Conservation (phyloP, 1,284 basidiomycete species). For the Apiotrichum sp. region DNA sequence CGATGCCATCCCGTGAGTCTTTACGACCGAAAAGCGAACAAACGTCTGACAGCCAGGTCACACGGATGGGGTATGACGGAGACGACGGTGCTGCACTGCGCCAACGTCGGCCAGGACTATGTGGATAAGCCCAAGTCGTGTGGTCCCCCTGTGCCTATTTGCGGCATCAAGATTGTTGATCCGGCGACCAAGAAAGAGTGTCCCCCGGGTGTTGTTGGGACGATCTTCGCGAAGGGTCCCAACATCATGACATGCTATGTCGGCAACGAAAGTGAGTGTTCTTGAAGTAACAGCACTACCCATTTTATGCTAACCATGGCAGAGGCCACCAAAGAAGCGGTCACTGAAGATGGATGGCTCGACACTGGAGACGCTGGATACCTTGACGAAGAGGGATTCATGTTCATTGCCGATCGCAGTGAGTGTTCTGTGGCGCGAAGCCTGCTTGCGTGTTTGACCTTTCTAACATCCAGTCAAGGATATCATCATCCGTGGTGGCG, state of each 20-base stretch:
- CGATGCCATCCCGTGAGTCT: conserved; percentile 12
- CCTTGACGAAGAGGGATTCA: conserved; percentile 34
- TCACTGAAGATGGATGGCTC: conserved; percentile 39
- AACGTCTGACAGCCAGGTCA: conserved; percentile 26
- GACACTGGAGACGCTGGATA: conserved; percentile 39
- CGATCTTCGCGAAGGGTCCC: conserved; percentile 30
- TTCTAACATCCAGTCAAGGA: conserved; percentile 19
- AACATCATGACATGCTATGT: conserved; percentile 42
- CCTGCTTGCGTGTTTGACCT: too few relatives aligned
- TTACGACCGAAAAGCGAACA: too few relatives aligned
- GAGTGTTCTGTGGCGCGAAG: background rate
- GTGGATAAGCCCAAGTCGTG: conserved; percentile 6
- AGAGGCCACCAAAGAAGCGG: conserved; percentile 9
- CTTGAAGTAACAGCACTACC: background rate
- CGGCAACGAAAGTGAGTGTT: conserved; percentile 13
- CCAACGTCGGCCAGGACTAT: conserved; percentile 31
- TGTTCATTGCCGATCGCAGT: conserved; percentile 37
- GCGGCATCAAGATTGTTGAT: conserved; percentile 30
- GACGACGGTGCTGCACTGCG: conserved; percentile 36
- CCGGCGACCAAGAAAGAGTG: conserved; percentile 23
- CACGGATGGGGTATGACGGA: conserved; percentile 41
- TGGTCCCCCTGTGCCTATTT: conserved; percentile 33
- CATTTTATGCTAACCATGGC: background rate
- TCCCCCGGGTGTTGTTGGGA: conserved; percentile 22
- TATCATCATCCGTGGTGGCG: conserved; percentile 39